Evolutionary conservation across 1,284 basidiomycete genomes (phyloP), one percentile per base, ranked within the genome.

Genomic region (Melampsora americana): DNA sequence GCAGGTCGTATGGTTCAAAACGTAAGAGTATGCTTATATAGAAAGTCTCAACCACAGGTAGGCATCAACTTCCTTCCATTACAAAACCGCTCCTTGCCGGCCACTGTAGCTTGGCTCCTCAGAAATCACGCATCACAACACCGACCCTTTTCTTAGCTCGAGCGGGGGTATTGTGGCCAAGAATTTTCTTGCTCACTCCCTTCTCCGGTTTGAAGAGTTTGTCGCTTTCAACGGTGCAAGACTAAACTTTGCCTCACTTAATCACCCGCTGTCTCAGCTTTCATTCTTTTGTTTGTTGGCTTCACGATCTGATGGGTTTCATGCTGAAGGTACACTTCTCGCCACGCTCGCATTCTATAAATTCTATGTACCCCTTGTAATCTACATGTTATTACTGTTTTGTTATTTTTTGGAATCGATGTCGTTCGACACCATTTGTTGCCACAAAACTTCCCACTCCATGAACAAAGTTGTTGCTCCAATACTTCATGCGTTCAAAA

Each of bases 61-160:
- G 28, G n/a, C 53, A 23, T 59, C 53, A 59, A 26, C 53, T 30
- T 0, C n/a, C 53, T 30, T n/a, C 23, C 3, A 23, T n/a, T 59
- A 12, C 53, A 30, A 59, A 59, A 23, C 14, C 42, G 42, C 11
- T 44, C 42, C 42, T 44, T 12, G 12, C 14, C 14, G 11, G 42
- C 42, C 42, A n/a, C 42, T 2, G 14, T 11, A 14, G 42, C 42
- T 44, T 44, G 0, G 53, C 28, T 30, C 53, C 53, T n/a, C 53
- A 59, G 53, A 59, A 59, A 59, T 59, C 53, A 30, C 28, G 53
- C 53, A 23, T 30, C 53, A 23, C 20, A 59, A 59, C 53, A 59
- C 53, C 53, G 53, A 59, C 23, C 28, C 53, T 59, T 59, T 59
- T 59, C 53, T 59, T 59, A 59, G 53, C 53, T 30, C 53, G 53